Evolutionary conservation across 23 red algal species (phyloP).

Genomic region (Chondrus crispus): DNA sequence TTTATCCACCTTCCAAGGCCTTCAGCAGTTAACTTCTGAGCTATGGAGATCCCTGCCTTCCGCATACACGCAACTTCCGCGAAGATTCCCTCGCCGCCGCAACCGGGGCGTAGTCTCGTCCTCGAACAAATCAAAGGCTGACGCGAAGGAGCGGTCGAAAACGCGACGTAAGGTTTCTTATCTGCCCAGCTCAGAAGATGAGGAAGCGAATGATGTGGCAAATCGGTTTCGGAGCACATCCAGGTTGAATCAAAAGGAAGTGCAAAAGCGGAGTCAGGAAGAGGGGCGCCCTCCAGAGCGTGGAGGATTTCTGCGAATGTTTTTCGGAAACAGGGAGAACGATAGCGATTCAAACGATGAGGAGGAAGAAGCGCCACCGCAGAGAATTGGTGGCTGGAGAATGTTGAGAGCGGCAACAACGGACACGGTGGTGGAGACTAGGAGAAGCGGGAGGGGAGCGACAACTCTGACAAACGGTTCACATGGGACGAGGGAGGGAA

Average conservation of each 20-base stretch:
- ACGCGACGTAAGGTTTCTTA: too few relatives aligned
- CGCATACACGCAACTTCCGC: background rate
- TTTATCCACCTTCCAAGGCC: background rate
- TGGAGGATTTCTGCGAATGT: slow-evolving; percentile 19
- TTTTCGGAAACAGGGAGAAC: slow-evolving; percentile 15
- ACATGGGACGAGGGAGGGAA: too few relatives aligned
- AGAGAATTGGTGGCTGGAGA: too few relatives aligned
- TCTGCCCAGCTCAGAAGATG: too few relatives aligned
- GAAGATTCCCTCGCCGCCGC: background rate
- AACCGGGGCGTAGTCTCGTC: background rate
- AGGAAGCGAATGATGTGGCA: too few relatives aligned
- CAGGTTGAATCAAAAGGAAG: background rate
- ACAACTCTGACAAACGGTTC: too few relatives aligned
- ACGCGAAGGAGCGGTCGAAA: background rate
- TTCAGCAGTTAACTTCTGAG: background rate
- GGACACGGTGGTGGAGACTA: too few relatives aligned
- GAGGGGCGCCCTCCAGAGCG: too few relatives aligned
- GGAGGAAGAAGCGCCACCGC: slow-evolving; percentile 5
- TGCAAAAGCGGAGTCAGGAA: background rate
- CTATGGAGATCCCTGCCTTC: background rate
- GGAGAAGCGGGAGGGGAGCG: too few relatives aligned
- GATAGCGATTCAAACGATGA: background rate
- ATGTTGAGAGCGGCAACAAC: too few relatives aligned
- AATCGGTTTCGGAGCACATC: too few relatives aligned
- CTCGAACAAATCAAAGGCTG: background rate